phyloP scores from a whole-genome alignment of 1,284 basidiomycete species.

The Apiotrichum veenhuisii region DNA sequence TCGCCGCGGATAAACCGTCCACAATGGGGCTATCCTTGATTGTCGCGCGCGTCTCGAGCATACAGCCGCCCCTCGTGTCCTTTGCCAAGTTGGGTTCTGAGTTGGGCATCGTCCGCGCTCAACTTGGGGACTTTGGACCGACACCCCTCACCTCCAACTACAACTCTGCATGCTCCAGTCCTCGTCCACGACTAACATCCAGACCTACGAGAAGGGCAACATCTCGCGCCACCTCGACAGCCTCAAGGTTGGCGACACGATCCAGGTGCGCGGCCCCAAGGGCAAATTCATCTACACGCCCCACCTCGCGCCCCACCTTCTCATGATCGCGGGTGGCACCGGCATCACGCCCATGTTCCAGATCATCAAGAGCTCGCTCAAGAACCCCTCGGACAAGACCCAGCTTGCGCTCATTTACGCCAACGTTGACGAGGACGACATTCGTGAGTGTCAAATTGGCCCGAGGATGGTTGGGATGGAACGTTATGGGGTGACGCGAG shows the following conservation, averaged over 20 bases:
- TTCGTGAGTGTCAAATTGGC: slow-evolving; percentile 50
- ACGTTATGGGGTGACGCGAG: too few species aligned
- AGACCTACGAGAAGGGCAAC: slow-evolving; percentile 97
- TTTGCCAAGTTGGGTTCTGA: too few species aligned
- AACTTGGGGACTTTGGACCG: too few species aligned
- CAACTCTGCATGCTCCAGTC: too few species aligned
- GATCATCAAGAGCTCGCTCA: slow-evolving; percentile 80
- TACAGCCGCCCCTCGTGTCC: too few species aligned
- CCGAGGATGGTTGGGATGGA: not conserved
- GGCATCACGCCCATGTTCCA: slow-evolving; percentile 99
- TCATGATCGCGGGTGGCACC: slow-evolving; percentile 93
- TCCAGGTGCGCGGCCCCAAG: slow-evolving; percentile 92
- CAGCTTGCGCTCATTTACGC: slow-evolving; percentile 87
- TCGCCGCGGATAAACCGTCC: too few species aligned
- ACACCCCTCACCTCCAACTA: too few species aligned
- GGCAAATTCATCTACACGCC: slow-evolving; percentile 82
- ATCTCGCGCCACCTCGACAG: slow-evolving; percentile 80
- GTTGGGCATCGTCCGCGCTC: too few species aligned
- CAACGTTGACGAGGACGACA: slow-evolving; percentile 86
- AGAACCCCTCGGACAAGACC: slow-evolving; percentile 80
- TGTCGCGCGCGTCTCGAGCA: too few species aligned
- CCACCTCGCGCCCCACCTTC: slow-evolving; percentile 68
- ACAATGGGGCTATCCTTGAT: too few species aligned
- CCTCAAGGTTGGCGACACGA: slow-evolving; percentile 77
- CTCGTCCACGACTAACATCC: slow-evolving; percentile 6